Conservation (phyloP, 2,329 filamentous ascomycete genomes). For the Cercospora brassicicola region DNA sequence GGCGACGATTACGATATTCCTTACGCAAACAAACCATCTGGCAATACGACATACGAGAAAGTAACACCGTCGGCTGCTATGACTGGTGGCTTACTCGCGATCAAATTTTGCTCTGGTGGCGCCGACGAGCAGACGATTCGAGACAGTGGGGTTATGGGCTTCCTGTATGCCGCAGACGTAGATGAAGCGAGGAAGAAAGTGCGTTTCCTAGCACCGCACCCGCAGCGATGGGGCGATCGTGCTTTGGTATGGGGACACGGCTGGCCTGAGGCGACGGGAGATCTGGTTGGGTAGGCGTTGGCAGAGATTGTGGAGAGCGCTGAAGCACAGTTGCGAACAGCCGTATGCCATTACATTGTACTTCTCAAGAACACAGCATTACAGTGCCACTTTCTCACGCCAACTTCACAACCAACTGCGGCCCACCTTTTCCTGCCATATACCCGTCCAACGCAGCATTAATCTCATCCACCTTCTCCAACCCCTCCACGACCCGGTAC, state of each 20-base stretch:
- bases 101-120: constrained; percentile 68
- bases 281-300: constrained; percentile 61
- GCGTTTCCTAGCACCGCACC: constrained; percentile 79
- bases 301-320: background rate
- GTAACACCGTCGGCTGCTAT: constrained; percentile 66
- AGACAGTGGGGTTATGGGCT: constrained; percentile 83
- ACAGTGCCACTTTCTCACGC: background rate
- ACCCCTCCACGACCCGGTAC: background rate
- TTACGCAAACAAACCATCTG: constrained; percentile 34
- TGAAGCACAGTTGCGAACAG: background rate
- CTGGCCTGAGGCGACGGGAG: constrained; percentile 84
- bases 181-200: constrained; percentile 80
- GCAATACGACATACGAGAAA: constrained; percentile 42
- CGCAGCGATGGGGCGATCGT: constrained; percentile 73
- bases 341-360: background rate
- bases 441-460: constrained; percentile 15
- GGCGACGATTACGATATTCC: constrained; percentile 51
- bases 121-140: constrained; percentile 72
- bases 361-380: no score
- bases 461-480: constrained; percentile 11
- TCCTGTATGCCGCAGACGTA: constrained; percentile 88
- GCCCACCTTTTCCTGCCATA: background rate
- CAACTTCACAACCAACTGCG: constrained; percentile 8
- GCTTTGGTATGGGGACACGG: constrained; percentile 75
- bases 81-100: constrained; percentile 78